These are phyloP conservation scores for Boletus huronensis DNA, from an alignment of 768 basidiomycete species.

Conservation along the genomic window DNA sequence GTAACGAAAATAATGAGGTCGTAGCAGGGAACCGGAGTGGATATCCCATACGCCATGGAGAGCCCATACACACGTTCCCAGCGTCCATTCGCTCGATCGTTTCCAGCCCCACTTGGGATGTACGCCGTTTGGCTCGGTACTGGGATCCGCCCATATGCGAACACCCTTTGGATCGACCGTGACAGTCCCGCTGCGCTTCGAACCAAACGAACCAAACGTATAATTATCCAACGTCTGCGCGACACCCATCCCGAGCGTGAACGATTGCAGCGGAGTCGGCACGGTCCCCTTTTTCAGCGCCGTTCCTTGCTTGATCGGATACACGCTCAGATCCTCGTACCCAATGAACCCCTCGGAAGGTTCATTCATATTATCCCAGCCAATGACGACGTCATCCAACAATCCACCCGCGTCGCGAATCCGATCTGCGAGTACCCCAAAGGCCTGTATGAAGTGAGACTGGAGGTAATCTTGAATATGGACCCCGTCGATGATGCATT, in stretches of 20 bases:
- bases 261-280: slow-evolving; percentile 80
- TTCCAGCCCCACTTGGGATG: slow-evolving; percentile 82
- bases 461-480: slow-evolving; percentile 92
- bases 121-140: slow-evolving; percentile 46
- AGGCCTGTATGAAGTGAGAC: slow-evolving; percentile 69
- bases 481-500: slow-evolving; percentile 83
- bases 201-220: slow-evolving; percentile 77
- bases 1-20: slow-evolving; percentile 72
- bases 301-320: slow-evolving; percentile 65
- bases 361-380: slow-evolving; percentile 97
- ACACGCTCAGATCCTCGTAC: slow-evolving; percentile 62
- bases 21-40: slow-evolving; percentile 59
- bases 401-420: slow-evolving; percentile 73
- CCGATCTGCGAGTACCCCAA: slow-evolving; percentile 70
- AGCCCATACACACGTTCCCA: slow-evolving; percentile 85
- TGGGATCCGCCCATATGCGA: slow-evolving; percentile 71
- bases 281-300: slow-evolving; percentile 82
- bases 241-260: slow-evolving; percentile 87
- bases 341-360: slow-evolving; percentile 77
- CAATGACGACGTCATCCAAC: slow-evolving; percentile 84
- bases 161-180: slow-evolving; percentile 82
- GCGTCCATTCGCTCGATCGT: slow-evolving; percentile 64
- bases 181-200: slow-evolving; percentile 65
- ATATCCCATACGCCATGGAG: slow-evolving; percentile 87
- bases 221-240: slow-evolving; percentile 79